phyloP scores from a whole-genome alignment of 306 rosid species.

The Chamaecrista fasciculata region DNA sequence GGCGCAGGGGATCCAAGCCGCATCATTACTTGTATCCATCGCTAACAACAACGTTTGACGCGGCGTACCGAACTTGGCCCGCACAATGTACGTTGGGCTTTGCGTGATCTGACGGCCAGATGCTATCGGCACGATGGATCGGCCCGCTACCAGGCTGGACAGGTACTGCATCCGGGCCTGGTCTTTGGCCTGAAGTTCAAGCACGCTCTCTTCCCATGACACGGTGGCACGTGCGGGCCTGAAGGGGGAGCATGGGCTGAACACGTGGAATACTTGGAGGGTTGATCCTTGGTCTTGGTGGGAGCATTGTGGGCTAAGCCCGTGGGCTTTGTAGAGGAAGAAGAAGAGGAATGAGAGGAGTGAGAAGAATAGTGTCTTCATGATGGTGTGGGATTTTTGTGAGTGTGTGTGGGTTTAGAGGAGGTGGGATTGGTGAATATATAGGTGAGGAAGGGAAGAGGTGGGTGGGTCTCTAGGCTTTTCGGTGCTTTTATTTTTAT shows the following conservation, averaged over 20 bases:
- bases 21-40: conserved; percentile 82
- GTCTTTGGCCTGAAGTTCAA: conserved; percentile 58
- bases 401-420: conserved; percentile 7
- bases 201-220: conserved; percentile 80
- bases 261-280: conserved; percentile 67
- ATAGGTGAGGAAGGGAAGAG: background rate
- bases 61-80: conserved; percentile 73
- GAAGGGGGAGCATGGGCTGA: conserved; percentile 73
- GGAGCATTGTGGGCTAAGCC: conserved; percentile 42
- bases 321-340: conserved; percentile 36
- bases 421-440: conserved; percentile 25
- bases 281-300: conserved; percentile 49
- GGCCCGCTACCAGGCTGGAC: conserved; percentile 49
- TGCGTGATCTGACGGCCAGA: conserved; percentile 78
- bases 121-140: conserved; percentile 72
- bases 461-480: background rate
- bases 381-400: conserved; percentile 48
- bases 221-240: conserved; percentile 49
- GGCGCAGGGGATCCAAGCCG: conserved; percentile 82
- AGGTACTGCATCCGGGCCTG: conserved; percentile 55
- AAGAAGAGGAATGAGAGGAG: conserved; percentile 19
- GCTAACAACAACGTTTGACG: conserved; percentile 79
- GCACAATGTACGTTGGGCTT: conserved; percentile 76
- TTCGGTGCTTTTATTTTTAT: too few relatives aligned
- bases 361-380: conserved; percentile 33